phyloP scores from a whole-genome alignment of 768 basidiomycete genomes.

The Macrolepiota fuliginosa region DNA sequence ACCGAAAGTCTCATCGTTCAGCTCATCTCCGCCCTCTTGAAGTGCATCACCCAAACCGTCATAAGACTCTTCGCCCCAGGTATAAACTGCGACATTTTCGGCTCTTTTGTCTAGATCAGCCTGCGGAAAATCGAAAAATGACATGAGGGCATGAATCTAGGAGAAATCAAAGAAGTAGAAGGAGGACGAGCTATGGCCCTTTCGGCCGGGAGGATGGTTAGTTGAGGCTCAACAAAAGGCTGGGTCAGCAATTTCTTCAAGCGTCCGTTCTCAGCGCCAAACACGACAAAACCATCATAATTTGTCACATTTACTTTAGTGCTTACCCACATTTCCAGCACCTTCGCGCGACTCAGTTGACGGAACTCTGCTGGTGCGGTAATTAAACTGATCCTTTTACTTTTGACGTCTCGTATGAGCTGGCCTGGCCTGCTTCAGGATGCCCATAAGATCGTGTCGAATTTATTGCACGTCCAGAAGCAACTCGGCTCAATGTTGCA shows the following conservation, averaged over 20 bases:
- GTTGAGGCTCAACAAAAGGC: neutral
- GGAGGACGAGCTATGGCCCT: neutral
- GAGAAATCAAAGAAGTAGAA: neutral
- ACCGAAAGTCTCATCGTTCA: conserved; percentile 98
- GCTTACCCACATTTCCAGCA: too few relatives aligned
- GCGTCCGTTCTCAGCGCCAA: conserved; percentile 5
- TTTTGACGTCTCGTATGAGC: too few relatives aligned
- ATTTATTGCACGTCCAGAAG: too few relatives aligned
- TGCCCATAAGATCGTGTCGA: too few relatives aligned
- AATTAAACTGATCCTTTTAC: too few relatives aligned
- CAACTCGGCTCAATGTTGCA: too few relatives aligned
- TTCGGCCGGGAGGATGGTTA: conserved; percentile 1
- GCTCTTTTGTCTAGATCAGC: conserved; percentile 58
- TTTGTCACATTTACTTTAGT: neutral
- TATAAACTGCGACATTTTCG: conserved; percentile 88
- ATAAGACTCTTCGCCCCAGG: conserved; percentile 89
- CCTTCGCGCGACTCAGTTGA: too few relatives aligned
- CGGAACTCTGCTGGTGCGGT: too few relatives aligned
- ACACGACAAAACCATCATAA: conserved; percentile 8
- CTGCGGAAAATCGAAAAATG: conserved; percentile 79
- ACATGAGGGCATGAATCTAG: conserved; percentile 49
- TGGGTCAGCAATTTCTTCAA: neutral
- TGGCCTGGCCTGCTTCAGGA: too few relatives aligned
- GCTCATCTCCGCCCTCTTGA: conserved; percentile 86
- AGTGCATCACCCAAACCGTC: conserved; percentile 87